Percentiles rank a stretch among this genome's conserved stretches.
Evolutionary conservation across 306 rosid species (phyloP).

Genomic region (Myrica gale): DNA sequence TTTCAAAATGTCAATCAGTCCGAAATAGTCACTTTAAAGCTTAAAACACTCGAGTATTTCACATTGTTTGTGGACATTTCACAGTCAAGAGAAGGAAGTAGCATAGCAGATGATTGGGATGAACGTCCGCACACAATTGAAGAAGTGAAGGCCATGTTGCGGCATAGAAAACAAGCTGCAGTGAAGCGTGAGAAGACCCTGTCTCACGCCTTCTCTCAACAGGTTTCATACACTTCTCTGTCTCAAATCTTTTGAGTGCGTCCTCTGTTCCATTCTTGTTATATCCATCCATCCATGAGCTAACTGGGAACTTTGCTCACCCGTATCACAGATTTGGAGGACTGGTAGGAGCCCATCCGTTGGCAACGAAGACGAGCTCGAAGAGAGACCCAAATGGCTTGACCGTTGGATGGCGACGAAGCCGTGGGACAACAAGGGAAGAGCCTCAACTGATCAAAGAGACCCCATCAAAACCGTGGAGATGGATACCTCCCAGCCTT

Average conservation of each 20-base stretch:
- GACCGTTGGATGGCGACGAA: slow-evolving; percentile 80
- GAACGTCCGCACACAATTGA: slow-evolving; percentile 82
- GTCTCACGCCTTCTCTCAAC: slow-evolving; percentile 81
- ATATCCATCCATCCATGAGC: slow-evolving; percentile 21
- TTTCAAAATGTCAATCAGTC: slow-evolving; percentile 25
- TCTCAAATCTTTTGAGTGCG: neutral
- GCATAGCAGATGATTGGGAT: slow-evolving; percentile 86
- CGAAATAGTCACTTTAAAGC: neutral
- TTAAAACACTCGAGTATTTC: neutral
- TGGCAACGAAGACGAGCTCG: slow-evolving; percentile 76
- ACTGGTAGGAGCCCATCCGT: slow-evolving; percentile 68
- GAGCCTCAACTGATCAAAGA: slow-evolving; percentile 90
- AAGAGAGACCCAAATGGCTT: slow-evolving; percentile 73
- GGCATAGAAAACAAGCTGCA: slow-evolving; percentile 71
- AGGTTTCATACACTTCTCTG: slow-evolving; percentile 45
- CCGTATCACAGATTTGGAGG: slow-evolving; percentile 56
- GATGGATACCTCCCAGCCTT: slow-evolving; percentile 87
- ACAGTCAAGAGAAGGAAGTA: slow-evolving; percentile 84
- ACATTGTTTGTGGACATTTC: slow-evolving; percentile 9
- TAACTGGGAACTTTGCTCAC: slow-evolving; percentile 16
- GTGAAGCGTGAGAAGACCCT: slow-evolving; percentile 71
- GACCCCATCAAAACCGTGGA: slow-evolving; percentile 78
- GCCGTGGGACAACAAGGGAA: slow-evolving; percentile 82
- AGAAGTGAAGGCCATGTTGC: slow-evolving; percentile 93
- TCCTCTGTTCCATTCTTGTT: slow-evolving; percentile 7